Base-by-base conservation (phyloP, 768 basidiomycete genomes). In the Heimioporus sp. region DNA sequence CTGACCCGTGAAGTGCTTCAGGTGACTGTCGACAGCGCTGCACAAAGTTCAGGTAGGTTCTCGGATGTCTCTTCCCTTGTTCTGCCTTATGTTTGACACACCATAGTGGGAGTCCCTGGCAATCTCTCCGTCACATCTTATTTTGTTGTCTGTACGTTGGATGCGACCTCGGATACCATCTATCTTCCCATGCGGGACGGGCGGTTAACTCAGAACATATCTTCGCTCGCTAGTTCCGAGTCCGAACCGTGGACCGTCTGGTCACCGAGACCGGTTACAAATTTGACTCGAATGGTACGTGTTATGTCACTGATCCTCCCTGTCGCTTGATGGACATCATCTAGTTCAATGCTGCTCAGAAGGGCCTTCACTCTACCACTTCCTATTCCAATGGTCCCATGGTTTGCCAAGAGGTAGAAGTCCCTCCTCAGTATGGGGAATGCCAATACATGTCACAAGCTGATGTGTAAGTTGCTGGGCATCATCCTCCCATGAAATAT, bases 101-200 rank as follows among this genome's bases (percentile, higher is more conserved):
- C 19, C 13, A 13, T 5, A 28, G 24, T 28, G 24, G 24, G 24
- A 7, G 24, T 6, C 24, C 24, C 24, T 28, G 24, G 24, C 7
- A 32, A 16, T 6, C 10, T 48, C 16, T 20, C 51, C 36, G 30
- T 8, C 16, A 44, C 37, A 19, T 10, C 44, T 2, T 46, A 40
- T 37, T 17, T 10, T 17, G 37, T 38, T 19, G n/a, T 17, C 0
- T 38, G 57, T 8, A 49, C 40, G 16, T 10, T 57, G 11, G 36
- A 52, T 43, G 31, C 48, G 17, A 31, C 21, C 21, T 13, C 45
- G 2, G 10, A 35, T 3, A 15, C 19, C 2, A 9, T 17, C 1
- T 20, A 41, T 10, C 40, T 58, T 12, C 36, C 48, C 4, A 47
- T 56, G 48, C 11, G 35, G n/a, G 17, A 49, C 48, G 55, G 55